Base-by-base conservation (phyloP, 2,329 filamentous ascomycete species). In the Scortechinia acanthostroma region DNA sequence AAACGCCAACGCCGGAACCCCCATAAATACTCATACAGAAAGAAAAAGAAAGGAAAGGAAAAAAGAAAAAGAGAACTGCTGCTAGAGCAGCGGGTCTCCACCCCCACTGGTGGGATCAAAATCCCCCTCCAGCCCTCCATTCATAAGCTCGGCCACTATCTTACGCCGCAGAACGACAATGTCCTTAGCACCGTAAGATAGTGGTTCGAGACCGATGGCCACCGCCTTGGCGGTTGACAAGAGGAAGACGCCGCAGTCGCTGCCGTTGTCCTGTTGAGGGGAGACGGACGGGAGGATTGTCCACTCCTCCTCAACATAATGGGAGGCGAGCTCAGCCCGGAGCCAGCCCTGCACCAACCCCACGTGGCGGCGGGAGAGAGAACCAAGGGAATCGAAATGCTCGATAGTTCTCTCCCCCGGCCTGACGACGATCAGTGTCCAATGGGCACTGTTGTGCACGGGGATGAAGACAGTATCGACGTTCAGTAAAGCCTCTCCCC, bases 191-290 rank as follows among this genome's bases (percentile, higher is more conserved):
- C 35, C 35, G 35, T 13, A 40, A 10, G 35, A 10, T 6, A 19
- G 6, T 6, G 35, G 35, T 6, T 40, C 35, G 6, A 40, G 14
- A 6, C 17, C 17, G 6, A 40, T 6, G 6, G 35, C 6, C 14
- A 40, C 35, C 6, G 35, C 35, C 17, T 40, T 70, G 43, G 70
- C 70, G 3, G 64, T 71, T 6, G 68, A 69, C 17, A 71, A 56
- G 17, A 69, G 58, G 49, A 73, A 73, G 2, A 71, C 69, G n/a
- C 70, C 70, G 47, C 70, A 73, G 47, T 73, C 70, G 45, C 61
- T 65, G 21, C 62, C 61, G 48, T 73, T 73, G 46, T 64, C 52
- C 48, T 73, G 70, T 46, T 60, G 59, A 4, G 69, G 68, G 4
- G 16, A 33, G 4, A 52, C 35, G 2, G 63, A 63, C 3, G 59